Conservation (phyloP, 306 rosid genomes). For the Malus domestica region DNA sequence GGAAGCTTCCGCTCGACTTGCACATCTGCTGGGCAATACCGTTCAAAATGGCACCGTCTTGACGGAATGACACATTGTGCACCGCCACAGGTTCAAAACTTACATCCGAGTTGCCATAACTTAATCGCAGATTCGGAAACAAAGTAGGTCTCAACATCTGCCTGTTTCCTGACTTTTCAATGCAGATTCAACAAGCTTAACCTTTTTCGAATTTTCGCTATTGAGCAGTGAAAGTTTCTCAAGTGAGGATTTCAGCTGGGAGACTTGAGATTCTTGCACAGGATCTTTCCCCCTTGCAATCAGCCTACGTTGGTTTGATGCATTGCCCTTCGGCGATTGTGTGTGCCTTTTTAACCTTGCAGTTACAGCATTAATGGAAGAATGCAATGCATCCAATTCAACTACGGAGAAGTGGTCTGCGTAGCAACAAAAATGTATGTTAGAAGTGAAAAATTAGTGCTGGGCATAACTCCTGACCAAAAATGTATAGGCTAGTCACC, state of each 20-base stretch:
- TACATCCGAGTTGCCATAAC: neutral
- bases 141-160: conserved; percentile 23
- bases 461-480: neutral
- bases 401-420: conserved; percentile 64
- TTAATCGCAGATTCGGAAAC: neutral
- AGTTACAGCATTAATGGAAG: conserved; percentile 53
- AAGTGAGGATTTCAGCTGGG: conserved; percentile 62
- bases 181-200: conserved; percentile 62
- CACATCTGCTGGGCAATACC: neutral
- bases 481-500: neutral
- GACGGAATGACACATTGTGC: neutral
- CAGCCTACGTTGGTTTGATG: conserved; percentile 36
- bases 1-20: too few species aligned
- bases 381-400: conserved; percentile 71
- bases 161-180: conserved; percentile 44
- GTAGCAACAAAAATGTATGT: conserved; percentile 5
- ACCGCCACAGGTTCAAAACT: neutral
- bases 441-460: neutral
- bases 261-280: conserved; percentile 51
- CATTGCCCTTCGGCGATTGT: conserved; percentile 39
- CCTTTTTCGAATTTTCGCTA: conserved; percentile 58
- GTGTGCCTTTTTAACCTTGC: conserved; percentile 61
- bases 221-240: conserved; percentile 66
- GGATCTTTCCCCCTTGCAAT: conserved; percentile 39
- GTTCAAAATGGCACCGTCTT: neutral